phyloP scores from a whole-genome alignment of 1,284 basidiomycete species.

The Austroboletus novae-zelandiae region DNA sequence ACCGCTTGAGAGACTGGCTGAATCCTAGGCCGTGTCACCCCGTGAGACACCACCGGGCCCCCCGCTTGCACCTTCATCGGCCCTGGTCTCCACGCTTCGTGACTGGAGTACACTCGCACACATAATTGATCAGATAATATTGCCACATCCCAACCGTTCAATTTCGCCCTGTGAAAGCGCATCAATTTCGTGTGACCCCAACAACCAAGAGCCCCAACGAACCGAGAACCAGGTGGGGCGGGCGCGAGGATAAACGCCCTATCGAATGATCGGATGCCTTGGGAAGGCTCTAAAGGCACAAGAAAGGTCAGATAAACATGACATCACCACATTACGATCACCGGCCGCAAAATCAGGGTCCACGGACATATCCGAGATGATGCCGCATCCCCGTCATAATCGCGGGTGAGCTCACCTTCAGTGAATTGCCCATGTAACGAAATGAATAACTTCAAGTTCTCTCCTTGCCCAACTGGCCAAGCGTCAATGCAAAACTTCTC shows the following conservation, averaged over 20 bases:
- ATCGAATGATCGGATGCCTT: constrained; percentile 89
- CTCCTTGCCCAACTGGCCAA: constrained; percentile 71
- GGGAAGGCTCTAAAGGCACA: constrained; percentile 43
- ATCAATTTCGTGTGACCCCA: not conserved
- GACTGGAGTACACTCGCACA: constrained; percentile 80
- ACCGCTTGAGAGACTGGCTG: constrained; percentile 35
- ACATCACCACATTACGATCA: constrained; percentile 11
- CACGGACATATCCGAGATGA: constrained; percentile 17
- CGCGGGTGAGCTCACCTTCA: constrained; percentile 62
- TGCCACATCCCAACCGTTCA: constrained; percentile 85
- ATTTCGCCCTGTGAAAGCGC: constrained; percentile 57
- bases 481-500: constrained; percentile 90
- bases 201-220: constrained; percentile 33
- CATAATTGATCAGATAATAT: constrained; percentile 89
- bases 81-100: constrained; percentile 74
- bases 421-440: constrained; percentile 90
- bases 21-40: constrained; percentile 22
- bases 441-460: constrained; percentile 68
- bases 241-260: constrained; percentile 87
- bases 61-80: constrained; percentile 64
- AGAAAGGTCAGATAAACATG: constrained; percentile 13
- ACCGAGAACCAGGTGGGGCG: constrained; percentile 78
- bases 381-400: constrained; percentile 8
- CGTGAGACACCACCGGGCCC: constrained; percentile 28
- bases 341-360: constrained; percentile 2